A percentile compares a stretch with the other conserved stretches of the same genome.
These are phyloP conservation scores for Russula lepida DNA, from an alignment of 768 basidiomycete species.

Conservation along the genomic window DNA sequence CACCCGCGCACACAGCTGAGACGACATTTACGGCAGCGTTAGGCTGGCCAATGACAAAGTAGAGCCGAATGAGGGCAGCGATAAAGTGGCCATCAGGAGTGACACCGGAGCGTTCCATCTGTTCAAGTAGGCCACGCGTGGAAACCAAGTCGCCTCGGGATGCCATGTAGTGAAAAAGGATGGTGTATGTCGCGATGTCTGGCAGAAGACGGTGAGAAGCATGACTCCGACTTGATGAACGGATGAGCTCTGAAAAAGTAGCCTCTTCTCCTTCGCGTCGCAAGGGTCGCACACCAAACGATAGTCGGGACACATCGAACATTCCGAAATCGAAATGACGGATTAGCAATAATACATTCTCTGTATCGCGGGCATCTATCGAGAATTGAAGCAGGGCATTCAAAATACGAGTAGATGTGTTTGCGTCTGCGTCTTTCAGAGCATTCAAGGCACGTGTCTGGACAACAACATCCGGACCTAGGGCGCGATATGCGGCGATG, in stretches of 20 bases:
- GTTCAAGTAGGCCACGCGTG: conserved; percentile 1
- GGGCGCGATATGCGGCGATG: conserved; percentile 45
- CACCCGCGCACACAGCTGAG: not conserved
- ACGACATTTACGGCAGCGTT: conserved; percentile 8
- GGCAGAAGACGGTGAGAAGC: conserved; percentile 4
- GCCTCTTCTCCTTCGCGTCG: conserved; percentile 10
- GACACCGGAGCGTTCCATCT: conserved; percentile 8
- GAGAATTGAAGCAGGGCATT: conserved; percentile 62
- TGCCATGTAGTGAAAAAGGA: conserved; percentile 15
- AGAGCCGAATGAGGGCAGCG: conserved; percentile 19
- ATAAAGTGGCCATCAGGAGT: conserved; percentile 13
- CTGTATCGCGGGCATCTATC: conserved; percentile 46
- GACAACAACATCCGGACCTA: conserved; percentile 51
- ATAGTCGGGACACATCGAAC: conserved; percentile 4
- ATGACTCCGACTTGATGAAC: not conserved
- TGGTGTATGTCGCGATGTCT: conserved; percentile 21
- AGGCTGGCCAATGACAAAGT: conserved; percentile 9
- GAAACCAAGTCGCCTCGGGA: conserved; percentile 1
- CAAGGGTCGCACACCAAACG: conserved; percentile 1
- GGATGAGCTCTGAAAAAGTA: conserved; percentile 3
- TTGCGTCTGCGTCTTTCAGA: conserved; percentile 35
- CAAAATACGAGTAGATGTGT: conserved; percentile 44
- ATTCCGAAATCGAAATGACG: conserved; percentile 35
- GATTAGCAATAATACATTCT: conserved; percentile 39
- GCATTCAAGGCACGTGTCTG: conserved; percentile 42